Evolutionary conservation across 495 filamentous ascomycete genomes (phyloP), one percentile per base, ranked within the genome.

Genomic region (Neurospora hispaniola): DNA sequence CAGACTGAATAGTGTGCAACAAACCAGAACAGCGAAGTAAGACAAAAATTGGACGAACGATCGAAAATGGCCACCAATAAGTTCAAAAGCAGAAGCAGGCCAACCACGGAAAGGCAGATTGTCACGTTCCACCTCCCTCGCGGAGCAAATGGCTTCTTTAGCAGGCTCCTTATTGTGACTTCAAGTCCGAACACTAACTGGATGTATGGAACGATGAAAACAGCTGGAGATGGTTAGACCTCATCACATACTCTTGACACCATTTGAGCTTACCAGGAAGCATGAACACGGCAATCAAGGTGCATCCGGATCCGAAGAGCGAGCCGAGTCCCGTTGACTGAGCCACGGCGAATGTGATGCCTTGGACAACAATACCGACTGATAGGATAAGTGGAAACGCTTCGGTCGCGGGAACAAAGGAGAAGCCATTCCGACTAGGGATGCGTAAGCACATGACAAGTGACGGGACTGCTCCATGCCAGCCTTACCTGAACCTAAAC

Each of bases 21-120:
- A 69, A 85, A 85, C 83, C 82, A 86, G 74, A 86, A 86, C 16
- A 86, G 81, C 20, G 84, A 85, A 68, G 81, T 80, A 66, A 84
- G 79, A 74, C 84, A 86, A 46, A 84, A 77, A 54, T 81, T 78
- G 14, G 77, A 76, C 20, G 83, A 77, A 2, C 76, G 80, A 42
- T 84, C 78, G 70, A 84, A 82, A 71, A 79, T 73, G 54, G 83
- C 83, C 40, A 85, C 79, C 42, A 84, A 79, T 69, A 84, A 83
- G 72, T 81, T 85, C 41, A 70, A 75, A 23, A 85, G 73, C 16
- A 80, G 71, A 70, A 84, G 74, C 68, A 83, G 59, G 35, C 80
- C 79, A 66, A 84, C 69, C 41, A 85, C 77, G 43, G 75, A 72
- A 69, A 85, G 74, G 74, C 84, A 84, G 27, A 85, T 82, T 0